Evolutionary conservation across 352 stramenopile species (phyloP).

Genomic region (Elongisporangium anandrum): DNA sequence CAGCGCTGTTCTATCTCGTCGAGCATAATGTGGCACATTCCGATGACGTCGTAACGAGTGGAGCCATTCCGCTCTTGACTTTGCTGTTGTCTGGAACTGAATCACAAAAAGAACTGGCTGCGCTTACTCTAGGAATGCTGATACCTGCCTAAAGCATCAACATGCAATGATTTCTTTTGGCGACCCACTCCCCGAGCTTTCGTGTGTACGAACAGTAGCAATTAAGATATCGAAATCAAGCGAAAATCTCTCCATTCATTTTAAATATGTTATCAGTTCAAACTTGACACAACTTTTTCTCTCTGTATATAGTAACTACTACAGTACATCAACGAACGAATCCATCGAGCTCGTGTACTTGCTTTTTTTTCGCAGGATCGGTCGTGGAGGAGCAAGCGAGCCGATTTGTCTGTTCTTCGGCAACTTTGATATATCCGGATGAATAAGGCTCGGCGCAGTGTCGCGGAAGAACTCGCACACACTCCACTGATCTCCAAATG

Average conservation of each 20-base stretch:
- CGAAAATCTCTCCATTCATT: too few relatives aligned
- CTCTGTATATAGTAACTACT: background rate
- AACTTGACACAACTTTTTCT: too few relatives aligned
- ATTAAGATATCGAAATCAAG: too few relatives aligned
- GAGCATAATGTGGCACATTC: background rate
- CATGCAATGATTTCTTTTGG: too few relatives aligned
- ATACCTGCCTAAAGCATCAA: background rate
- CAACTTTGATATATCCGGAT: constrained; percentile 15
- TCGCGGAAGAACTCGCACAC: constrained; percentile 47
- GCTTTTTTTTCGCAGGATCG: constrained; percentile 51
- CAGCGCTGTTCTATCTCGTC: background rate
- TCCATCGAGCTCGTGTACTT: constrained; percentile 44
- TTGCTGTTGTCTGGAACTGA: background rate
- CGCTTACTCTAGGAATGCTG: background rate
- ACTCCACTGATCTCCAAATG: constrained; percentile 57
- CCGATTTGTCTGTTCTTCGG: constrained; percentile 2
- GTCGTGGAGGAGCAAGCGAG: constrained; percentile 10
- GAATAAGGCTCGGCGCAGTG: constrained; percentile 18
- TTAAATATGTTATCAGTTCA: too few relatives aligned
- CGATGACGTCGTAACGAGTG: background rate
- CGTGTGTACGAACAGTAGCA: too few relatives aligned
- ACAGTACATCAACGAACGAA: background rate
- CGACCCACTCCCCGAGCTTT: too few relatives aligned
- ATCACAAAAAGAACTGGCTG: background rate
- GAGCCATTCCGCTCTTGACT: background rate